Evolutionary conservation across 495 filamentous ascomycete genomes (phyloP).

Genomic region (Penicillium arizonense): DNA sequence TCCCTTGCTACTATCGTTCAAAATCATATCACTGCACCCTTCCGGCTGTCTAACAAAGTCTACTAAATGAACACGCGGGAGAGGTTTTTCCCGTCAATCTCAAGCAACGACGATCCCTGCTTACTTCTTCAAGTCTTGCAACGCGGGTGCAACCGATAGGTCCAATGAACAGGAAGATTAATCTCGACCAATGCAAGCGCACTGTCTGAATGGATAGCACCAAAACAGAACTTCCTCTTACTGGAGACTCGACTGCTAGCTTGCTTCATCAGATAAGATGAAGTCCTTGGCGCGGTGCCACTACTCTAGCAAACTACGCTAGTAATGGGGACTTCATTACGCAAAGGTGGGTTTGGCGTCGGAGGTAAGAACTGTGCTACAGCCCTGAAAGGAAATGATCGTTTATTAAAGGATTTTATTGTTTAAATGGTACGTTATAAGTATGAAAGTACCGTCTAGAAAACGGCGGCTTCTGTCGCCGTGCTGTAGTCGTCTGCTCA

Average conservation of each 20-base stretch:
- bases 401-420: not conserved
- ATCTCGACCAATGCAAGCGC: not conserved
- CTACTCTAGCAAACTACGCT: not conserved
- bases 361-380: not conserved
- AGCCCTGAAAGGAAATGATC: not conserved
- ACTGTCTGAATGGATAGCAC: not conserved
- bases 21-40: no score
- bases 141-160: not conserved
- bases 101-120: not conserved
- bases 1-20: no score
- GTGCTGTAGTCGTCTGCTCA: not conserved
- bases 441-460: not conserved
- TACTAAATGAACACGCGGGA: not conserved
- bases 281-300: not conserved
- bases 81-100: not conserved
- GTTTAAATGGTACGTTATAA: not conserved
- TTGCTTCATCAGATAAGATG: slow-evolving; percentile 6
- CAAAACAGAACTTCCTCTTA: not conserved
- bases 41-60: no score
- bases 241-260: not conserved
- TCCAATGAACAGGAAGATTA: not conserved
- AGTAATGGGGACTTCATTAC: slow-evolving; percentile 3
- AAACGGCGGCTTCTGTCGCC: not conserved
- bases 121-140: not conserved
- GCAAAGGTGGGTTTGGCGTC: not conserved